Conservation (phyloP, 1,284 basidiomycete species). For the Ceratobasidium sp. region DNA sequence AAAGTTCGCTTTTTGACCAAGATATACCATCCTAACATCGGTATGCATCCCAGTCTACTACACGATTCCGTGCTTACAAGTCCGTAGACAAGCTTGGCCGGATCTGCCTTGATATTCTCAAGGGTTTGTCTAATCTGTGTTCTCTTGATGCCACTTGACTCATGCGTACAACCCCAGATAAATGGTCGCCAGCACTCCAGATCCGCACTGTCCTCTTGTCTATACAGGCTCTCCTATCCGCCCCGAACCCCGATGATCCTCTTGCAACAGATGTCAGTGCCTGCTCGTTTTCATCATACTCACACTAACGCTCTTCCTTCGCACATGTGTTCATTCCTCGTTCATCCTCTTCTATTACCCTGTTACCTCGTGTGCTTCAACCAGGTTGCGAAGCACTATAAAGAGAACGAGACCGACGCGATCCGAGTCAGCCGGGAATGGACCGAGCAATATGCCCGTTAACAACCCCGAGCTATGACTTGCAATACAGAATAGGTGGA, state of each 20-base stretch:
- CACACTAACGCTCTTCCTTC: neutral
- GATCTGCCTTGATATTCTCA: conserved; percentile 98
- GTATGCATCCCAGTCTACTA: conserved; percentile 60
- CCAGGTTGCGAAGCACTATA: conserved; percentile 95
- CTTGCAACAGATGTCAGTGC: conserved; percentile 81
- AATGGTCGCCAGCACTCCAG: conserved; percentile 98
- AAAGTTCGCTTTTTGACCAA: conserved; percentile 99
- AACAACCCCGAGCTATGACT: neutral
- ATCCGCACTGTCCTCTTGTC: conserved; percentile 98
- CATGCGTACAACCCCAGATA: conserved; percentile 70
- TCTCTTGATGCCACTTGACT: neutral
- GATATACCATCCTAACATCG: conserved; percentile 99
- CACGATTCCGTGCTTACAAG: conserved; percentile 27
- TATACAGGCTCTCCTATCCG: conserved; percentile 93
- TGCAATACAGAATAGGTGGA: too few species aligned
- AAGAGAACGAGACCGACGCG: conserved; percentile 94
- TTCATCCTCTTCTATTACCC: neutral
- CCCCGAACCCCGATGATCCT: conserved; percentile 99
- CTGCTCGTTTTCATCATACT: conserved; percentile 51
- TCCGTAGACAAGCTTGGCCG: conserved; percentile 92
- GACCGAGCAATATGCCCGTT: conserved; percentile 84
- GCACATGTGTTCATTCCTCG: neutral
- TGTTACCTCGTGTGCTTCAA: neutral
- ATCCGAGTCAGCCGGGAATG: conserved; percentile 92
- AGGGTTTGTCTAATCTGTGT: conserved; percentile 69